Evolutionary conservation across 2,329 filamentous ascomycete species (phyloP), one percentile per base, ranked within the genome.

Genomic region (Cryoendolithus antarcticus): DNA sequence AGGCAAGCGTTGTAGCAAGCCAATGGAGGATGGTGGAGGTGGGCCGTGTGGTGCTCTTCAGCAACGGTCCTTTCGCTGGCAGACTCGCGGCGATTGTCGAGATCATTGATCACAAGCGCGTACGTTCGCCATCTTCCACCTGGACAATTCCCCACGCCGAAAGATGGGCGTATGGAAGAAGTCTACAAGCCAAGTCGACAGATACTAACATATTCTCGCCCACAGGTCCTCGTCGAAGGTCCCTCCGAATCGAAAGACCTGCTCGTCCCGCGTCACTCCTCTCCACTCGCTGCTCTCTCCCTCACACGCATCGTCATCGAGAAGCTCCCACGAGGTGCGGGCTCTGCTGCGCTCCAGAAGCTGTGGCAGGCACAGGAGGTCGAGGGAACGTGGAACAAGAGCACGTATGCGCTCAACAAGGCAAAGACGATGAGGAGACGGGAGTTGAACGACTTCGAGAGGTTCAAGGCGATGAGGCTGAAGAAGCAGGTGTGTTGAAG

Each of bases 21-120:
- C 48, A 79, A 68, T 93, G 86, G 86, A 88, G 88, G 75, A 77
- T 86, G 70, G 88, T 98, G 67, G 88, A 98, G 81, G 85, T 95
- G 69, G 91, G 91, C 80, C 86, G 91, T 66, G 80, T 98, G 63
- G 82, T 94, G 66, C 79, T 93, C 67, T 80, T 96, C 73, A 82
- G 85, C 69, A 71, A 76, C 64, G 82, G 86, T 63, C 79, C 80
- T 59, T 83, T 71, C 73, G 72, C 74, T 57, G 88, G 88, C 72
- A 84, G 84, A 66, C 78, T 96, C 60, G 93, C 88, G 61, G 74
- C 80, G 61, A 89, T 98, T 63, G 86, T 94, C 70, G 89, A 98
- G 80, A 96, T 98, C 70, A 91, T 98, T 73, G 91, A 98, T 74
- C 89, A 98, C 82, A 95, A 94, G 80, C 86, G 91, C 72, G 91